Conservation (phyloP, 1,284 basidiomycete species). For the Apiotrichum siamense region DNA sequence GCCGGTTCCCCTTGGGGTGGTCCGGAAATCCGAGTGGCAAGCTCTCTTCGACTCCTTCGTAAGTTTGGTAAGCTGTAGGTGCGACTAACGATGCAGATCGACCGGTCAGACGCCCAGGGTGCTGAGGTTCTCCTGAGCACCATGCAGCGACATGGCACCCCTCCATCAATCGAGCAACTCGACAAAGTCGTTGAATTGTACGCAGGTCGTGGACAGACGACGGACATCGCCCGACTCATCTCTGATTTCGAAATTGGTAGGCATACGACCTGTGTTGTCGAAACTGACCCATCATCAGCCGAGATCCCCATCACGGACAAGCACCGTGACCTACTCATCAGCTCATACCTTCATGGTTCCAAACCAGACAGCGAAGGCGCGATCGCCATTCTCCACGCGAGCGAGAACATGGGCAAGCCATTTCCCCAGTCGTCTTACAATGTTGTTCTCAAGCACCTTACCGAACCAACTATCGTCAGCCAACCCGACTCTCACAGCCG, state of each 20-base stretch:
- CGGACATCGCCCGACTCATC: constrained; percentile 21
- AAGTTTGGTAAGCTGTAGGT: constrained; percentile 1
- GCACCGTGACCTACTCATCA: constrained; percentile 31
- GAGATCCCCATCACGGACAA: constrained; percentile 15
- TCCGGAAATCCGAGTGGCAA: constrained; percentile 32
- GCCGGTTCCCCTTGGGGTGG: constrained; percentile 30
- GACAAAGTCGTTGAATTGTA: constrained; percentile 19
- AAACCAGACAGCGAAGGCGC: constrained; percentile 32
- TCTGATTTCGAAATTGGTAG: constrained; percentile 20
- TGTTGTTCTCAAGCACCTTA: constrained; percentile 39
- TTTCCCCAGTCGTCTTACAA: constrained; percentile 47
- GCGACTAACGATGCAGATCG: background rate
- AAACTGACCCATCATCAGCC: constrained; percentile 15
- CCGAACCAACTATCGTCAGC: constrained; percentile 16
- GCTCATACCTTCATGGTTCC: constrained; percentile 20
- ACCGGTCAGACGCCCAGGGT: constrained; percentile 6
- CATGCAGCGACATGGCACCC: constrained; percentile 18
- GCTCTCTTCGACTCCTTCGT: constrained; percentile 38
- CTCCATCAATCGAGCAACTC: constrained; percentile 7
- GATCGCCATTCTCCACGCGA: constrained; percentile 35
- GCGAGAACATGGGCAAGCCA: constrained; percentile 39
- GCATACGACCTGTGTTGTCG: background rate
- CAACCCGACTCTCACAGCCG: constrained; percentile 28
- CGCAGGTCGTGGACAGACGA: constrained; percentile 19
- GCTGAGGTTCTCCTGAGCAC: constrained; percentile 16